Conservation (phyloP, 768 basidiomycete species). For the Leccinum fibrillosum region DNA sequence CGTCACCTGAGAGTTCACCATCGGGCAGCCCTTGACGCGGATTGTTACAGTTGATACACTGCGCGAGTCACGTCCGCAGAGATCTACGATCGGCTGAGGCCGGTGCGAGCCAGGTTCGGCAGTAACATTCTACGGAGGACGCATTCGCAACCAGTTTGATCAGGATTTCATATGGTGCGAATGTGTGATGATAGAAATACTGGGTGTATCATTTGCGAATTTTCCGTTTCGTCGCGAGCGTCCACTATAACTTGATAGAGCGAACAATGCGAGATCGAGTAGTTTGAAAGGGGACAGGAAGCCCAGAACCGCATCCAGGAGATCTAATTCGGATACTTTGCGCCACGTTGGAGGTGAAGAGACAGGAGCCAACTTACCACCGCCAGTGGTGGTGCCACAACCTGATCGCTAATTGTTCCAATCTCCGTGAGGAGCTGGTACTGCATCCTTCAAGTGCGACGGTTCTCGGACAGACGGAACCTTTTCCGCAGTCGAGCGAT, state of each 20-base stretch:
- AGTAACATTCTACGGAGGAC: background rate
- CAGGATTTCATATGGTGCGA: background rate
- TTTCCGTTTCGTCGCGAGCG: background rate
- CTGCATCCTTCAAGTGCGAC: background rate
- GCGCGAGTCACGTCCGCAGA: constrained; percentile 6
- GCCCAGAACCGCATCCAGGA: background rate
- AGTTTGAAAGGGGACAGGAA: constrained; percentile 12
- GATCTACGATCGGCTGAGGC: constrained; percentile 1
- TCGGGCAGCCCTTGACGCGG: background rate
- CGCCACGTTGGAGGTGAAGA: constrained; percentile 5
- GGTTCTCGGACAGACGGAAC: constrained; percentile 1
- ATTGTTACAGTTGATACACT: background rate
- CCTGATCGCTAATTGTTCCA: background rate
- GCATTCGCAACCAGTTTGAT: constrained; percentile 4
- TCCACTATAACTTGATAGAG: constrained; percentile 20
- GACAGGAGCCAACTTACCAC: constrained; percentile 9
- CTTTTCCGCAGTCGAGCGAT: constrained; percentile 9
- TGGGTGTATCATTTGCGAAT: constrained; percentile 2
- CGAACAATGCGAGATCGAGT: constrained; percentile 22
- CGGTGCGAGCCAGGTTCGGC: background rate
- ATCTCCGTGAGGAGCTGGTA: constrained; percentile 8
- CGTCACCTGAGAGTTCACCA: background rate
- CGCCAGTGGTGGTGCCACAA: background rate
- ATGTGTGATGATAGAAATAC: constrained; percentile 13
- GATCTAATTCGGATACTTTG: constrained; percentile 3